phyloP scores from a whole-genome alignment of 139 green algal species.

The Picochlorum sp. region DNA sequence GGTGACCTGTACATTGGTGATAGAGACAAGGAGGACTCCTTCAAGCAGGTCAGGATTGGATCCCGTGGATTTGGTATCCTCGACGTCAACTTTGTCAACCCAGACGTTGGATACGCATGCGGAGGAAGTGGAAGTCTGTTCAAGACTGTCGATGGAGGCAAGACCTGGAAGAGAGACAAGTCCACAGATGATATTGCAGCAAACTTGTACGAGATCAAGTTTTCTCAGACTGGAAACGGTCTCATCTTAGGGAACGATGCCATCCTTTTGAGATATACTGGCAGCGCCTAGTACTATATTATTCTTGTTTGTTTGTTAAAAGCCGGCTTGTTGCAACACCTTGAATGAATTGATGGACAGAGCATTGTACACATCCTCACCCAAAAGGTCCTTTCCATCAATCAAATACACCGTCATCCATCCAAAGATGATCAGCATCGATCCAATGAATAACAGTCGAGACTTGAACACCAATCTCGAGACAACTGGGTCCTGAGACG shows the following conservation, averaged over 20 bases:
- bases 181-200: constrained; percentile 76
- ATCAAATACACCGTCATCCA: constrained; percentile 53
- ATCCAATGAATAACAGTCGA: constrained; percentile 21
- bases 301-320: background rate
- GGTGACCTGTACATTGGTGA: constrained; percentile 69
- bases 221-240: constrained; percentile 46
- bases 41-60: constrained; percentile 60
- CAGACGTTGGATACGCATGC: constrained; percentile 68
- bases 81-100: constrained; percentile 72
- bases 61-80: constrained; percentile 94
- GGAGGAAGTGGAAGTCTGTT: constrained; percentile 89
- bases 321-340: background rate
- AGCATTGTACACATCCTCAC: constrained; percentile 8
- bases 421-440: constrained; percentile 31
- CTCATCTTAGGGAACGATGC: constrained; percentile 95
- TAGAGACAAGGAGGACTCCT: constrained; percentile 11
- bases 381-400: constrained; percentile 19
- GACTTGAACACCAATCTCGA: constrained; percentile 41
- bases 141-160: constrained; percentile 82
- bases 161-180: constrained; percentile 85
- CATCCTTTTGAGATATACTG: constrained; percentile 75
- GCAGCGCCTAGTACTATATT: background rate
- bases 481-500: constrained; percentile 30
- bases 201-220: constrained; percentile 96
- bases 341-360: constrained; percentile 7